A percentile compares a stretch with the other conserved stretches of the same genome.
These are phyloP conservation scores for Parathielavia appendiculata DNA, from an alignment of 495 filamentous ascomycete species.

Conservation along the genomic window DNA sequence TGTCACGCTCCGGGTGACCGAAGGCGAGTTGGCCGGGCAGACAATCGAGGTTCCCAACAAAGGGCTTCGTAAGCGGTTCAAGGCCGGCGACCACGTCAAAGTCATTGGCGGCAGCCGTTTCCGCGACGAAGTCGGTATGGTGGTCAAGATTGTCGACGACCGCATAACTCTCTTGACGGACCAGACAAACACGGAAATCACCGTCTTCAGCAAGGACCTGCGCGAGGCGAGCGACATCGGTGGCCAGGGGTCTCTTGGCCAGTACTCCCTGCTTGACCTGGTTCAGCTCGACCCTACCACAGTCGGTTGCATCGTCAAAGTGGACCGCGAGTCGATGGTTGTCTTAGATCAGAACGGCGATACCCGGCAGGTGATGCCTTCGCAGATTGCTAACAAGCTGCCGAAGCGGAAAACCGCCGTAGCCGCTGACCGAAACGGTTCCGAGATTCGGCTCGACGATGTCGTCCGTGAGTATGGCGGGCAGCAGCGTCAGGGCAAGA, in stretches of 20 bases:
- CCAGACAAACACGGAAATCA: conserved; percentile 85
- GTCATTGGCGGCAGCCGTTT: conserved; percentile 94
- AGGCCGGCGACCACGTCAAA: conserved; percentile 94
- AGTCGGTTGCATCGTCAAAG: conserved; percentile 88
- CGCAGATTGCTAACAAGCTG: conserved; percentile 84
- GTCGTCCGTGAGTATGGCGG: conserved; percentile 86
- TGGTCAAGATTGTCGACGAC: conserved; percentile 86
- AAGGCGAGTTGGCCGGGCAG: conserved; percentile 77
- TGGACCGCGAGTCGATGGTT: conserved; percentile 85
- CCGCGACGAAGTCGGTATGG: conserved; percentile 92
- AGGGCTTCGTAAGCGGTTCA: conserved; percentile 88
- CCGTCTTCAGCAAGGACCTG: conserved; percentile 96
- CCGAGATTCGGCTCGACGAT: conserved; percentile 87
- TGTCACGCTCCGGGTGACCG: conserved; percentile 79
- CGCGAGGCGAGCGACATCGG: conserved; percentile 87
- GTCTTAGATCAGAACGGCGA: conserved; percentile 88
- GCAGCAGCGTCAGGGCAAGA: conserved; percentile 76
- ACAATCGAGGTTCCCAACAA: conserved; percentile 89
- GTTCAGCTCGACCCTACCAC: conserved; percentile 91
- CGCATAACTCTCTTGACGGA: conserved; percentile 88
- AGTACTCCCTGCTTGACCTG: conserved; percentile 87
- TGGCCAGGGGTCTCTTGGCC: conserved; percentile 68
- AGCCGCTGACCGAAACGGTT: conserved; percentile 87
- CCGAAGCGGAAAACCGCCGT: conserved; percentile 73
- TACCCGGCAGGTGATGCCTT: conserved; percentile 74